Conservation (phyloP, 495 filamentous ascomycete species). For the Aspergillus carlsbadensis region DNA sequence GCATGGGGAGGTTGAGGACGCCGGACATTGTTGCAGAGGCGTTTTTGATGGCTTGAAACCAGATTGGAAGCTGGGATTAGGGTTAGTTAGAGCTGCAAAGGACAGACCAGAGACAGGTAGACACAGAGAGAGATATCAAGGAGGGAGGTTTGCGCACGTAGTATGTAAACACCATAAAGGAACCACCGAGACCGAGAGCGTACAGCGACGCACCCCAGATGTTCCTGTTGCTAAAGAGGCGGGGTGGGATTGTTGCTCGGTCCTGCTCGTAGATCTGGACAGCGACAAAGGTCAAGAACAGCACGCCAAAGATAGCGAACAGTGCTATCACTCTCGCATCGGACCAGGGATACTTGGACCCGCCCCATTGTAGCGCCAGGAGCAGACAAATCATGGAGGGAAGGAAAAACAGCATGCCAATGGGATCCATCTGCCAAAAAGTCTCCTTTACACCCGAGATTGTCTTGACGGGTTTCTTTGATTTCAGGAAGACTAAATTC, state of each 20-base stretch:
- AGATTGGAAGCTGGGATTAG: slow-evolving; percentile 43
- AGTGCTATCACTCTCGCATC: slow-evolving; percentile 51
- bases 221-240: slow-evolving; percentile 52
- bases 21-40: slow-evolving; percentile 43
- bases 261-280: slow-evolving; percentile 44
- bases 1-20: slow-evolving; percentile 45
- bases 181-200: slow-evolving; percentile 21
- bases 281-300: slow-evolving; percentile 44
- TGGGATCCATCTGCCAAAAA: slow-evolving; percentile 26
- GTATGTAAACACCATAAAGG: slow-evolving; percentile 29
- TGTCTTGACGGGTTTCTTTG: slow-evolving; percentile 12
- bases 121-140: too few relatives aligned
- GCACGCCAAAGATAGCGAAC: slow-evolving; percentile 46
- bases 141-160: not conserved
- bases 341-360: slow-evolving; percentile 50
- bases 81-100: too few relatives aligned
- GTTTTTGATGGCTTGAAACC: slow-evolving; percentile 51
- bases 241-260: slow-evolving; percentile 53
- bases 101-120: too few relatives aligned
- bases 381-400: slow-evolving; percentile 52
- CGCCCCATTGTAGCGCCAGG: slow-evolving; percentile 64
- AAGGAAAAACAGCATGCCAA: slow-evolving; percentile 50
- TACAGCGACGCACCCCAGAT: slow-evolving; percentile 41
- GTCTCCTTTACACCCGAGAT: slow-evolving; percentile 17
- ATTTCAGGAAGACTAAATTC: slow-evolving; percentile 32